A percentile compares a stretch with the other conserved stretches of the same genome.
These are phyloP conservation scores for Serendipita sp. DNA, from an alignment of 768 basidiomycete species.

Conservation along the genomic window DNA sequence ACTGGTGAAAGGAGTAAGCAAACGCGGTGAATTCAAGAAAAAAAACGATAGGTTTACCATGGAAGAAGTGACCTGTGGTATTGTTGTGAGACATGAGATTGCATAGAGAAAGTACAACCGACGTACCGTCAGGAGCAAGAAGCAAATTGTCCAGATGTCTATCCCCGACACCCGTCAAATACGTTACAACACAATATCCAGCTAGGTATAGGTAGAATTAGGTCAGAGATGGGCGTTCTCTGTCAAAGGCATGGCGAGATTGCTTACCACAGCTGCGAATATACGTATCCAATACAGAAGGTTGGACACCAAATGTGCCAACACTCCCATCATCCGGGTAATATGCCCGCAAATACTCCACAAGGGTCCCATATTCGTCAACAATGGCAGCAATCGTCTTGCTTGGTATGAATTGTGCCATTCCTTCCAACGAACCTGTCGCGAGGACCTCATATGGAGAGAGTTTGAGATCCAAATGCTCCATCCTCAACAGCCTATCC, in stretches of 20 bases:
- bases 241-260: not conserved
- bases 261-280: slow-evolving; percentile 88
- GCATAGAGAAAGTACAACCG: not conserved
- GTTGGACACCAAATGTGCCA: slow-evolving; percentile 89
- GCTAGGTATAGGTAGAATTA: slow-evolving; percentile 33
- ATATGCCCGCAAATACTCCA: slow-evolving; percentile 74
- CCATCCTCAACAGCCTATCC: slow-evolving; percentile 84
- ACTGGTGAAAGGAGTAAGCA: slow-evolving; percentile 30
- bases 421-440: slow-evolving; percentile 80
- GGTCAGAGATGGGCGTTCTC: slow-evolving; percentile 6
- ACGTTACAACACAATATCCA: slow-evolving; percentile 95
- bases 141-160: slow-evolving; percentile 92
- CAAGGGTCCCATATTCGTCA: slow-evolving; percentile 72
- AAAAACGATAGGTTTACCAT: slow-evolving; percentile 23
- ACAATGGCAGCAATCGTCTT: slow-evolving; percentile 92
- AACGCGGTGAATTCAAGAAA: not conserved
- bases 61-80: slow-evolving; percentile 76
- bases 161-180: slow-evolving; percentile 90
- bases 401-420: slow-evolving; percentile 92
- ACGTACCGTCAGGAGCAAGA: slow-evolving; percentile 72
- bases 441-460: slow-evolving; percentile 88
- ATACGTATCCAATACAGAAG: slow-evolving; percentile 87
- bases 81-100: not conserved
- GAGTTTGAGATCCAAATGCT: slow-evolving; percentile 85
- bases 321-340: slow-evolving; percentile 91